Conservation (phyloP, 1,139 yeast genomes). For the Geotrichum carabidarum region DNA sequence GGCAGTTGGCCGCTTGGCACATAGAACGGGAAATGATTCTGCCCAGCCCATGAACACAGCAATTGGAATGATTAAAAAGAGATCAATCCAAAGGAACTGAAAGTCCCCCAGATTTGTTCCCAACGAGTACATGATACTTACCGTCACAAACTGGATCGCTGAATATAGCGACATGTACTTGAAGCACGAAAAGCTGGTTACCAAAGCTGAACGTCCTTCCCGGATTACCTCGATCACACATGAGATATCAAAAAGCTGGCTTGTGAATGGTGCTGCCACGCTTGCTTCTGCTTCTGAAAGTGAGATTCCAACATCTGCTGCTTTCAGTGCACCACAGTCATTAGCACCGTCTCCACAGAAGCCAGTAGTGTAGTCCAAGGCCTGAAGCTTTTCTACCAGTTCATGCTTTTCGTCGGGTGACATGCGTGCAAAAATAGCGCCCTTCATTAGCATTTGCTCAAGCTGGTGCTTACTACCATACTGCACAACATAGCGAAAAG, state of each 20-base stretch:
- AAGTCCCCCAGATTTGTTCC: slow-evolving; percentile 97
- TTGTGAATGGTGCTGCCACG: slow-evolving; percentile 97
- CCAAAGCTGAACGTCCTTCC: slow-evolving; percentile 92
- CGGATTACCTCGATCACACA: slow-evolving; percentile 86
- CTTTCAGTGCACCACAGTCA: slow-evolving; percentile 96
- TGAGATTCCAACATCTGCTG: slow-evolving; percentile 95
- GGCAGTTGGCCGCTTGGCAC: slow-evolving; percentile 82
- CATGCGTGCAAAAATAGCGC: slow-evolving; percentile 89
- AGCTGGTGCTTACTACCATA: slow-evolving; percentile 35
- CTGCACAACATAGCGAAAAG: slow-evolving; percentile 68
- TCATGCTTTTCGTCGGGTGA: slow-evolving; percentile 98
- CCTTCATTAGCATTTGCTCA: slow-evolving; percentile 62
- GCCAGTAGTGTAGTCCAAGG: slow-evolving; percentile 84
- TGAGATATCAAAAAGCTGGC: slow-evolving; percentile 80
- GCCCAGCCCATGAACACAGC: slow-evolving; percentile 98
- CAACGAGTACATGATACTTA: slow-evolving; percentile 73
- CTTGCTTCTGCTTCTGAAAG: slow-evolving; percentile 97
- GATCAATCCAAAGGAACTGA: slow-evolving; percentile 89
- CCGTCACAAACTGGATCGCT: slow-evolving; percentile 90
- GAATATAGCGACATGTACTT: slow-evolving; percentile 96
- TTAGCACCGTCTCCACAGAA: slow-evolving; percentile 92
- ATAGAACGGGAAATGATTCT: slow-evolving; percentile 59
- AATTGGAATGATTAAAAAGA: slow-evolving; percentile 82
- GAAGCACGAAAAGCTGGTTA: slow-evolving; percentile 93
- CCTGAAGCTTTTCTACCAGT: slow-evolving; percentile 79